A percentile compares a stretch with the other conserved stretches of the same genome.
Conservation (phyloP, 768 basidiomycete genomes). For the Xerocomellus chrysenteron region DNA sequence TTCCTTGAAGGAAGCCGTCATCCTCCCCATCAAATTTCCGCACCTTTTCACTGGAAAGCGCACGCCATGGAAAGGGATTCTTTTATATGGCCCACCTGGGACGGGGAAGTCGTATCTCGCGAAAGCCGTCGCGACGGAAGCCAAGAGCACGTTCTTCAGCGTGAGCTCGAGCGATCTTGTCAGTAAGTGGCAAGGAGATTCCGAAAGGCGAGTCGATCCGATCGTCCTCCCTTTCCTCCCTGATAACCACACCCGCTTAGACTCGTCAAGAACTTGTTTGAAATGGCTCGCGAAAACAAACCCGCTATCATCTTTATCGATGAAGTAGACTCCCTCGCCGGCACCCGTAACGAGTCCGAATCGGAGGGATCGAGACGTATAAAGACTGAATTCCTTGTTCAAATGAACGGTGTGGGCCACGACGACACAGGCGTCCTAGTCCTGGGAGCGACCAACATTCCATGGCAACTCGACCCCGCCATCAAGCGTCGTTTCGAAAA, state of each 20-base stretch:
- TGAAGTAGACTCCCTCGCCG: constrained; percentile 95
- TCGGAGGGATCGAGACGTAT: constrained; percentile 96
- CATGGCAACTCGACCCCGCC: constrained; percentile 96
- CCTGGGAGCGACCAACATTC: constrained; percentile 96
- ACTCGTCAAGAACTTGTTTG: constrained; percentile 93
- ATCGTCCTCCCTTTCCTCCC: neutral
- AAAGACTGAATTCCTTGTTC: constrained; percentile 96
- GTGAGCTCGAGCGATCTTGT: constrained; percentile 95
- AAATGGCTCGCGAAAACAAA: constrained; percentile 93
- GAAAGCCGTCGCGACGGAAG: constrained; percentile 98
- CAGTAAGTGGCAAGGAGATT: constrained; percentile 99
- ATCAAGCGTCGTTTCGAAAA: constrained; percentile 99
- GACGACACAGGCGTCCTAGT: constrained; percentile 97
- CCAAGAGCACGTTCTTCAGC: constrained; percentile 98
- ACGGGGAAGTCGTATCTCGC: constrained; percentile 97
- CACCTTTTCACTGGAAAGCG: constrained; percentile 98
- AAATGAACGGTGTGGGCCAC: constrained; percentile 98
- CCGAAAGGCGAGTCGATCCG: constrained; percentile 70
- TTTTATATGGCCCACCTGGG: constrained; percentile 96
- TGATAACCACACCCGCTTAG: constrained; percentile 38
- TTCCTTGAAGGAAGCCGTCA: constrained; percentile 95
- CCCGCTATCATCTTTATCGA: constrained; percentile 99
- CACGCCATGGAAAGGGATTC: constrained; percentile 94
- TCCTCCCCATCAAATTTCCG: constrained; percentile 99
- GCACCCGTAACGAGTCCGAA: constrained; percentile 94